A percentile compares a stretch with the other conserved stretches of the same genome.
phyloP scores from a whole-genome alignment of 2,329 filamentous ascomycete species.

The Aotearoamyces nothofagi region DNA sequence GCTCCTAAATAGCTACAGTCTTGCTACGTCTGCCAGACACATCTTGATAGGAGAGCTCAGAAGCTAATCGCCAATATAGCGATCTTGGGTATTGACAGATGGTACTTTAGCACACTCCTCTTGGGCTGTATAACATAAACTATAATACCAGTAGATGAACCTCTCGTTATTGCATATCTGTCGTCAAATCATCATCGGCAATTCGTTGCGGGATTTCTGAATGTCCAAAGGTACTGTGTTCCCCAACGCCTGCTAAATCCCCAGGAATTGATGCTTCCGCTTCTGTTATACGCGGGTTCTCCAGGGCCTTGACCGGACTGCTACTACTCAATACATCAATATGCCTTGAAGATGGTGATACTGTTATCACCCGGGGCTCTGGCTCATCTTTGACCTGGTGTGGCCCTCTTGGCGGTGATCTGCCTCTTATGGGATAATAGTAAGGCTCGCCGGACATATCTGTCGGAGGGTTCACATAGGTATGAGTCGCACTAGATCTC shows the following conservation, averaged over 20 bases:
- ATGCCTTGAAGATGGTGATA: not conserved
- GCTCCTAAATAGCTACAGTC: too few species aligned
- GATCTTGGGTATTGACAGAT: not conserved
- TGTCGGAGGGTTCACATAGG: slow-evolving; percentile 3
- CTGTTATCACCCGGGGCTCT: not conserved
- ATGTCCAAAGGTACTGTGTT: slow-evolving; percentile 1
- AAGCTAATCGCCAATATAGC: not conserved
- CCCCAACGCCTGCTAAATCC: slow-evolving; percentile 1
- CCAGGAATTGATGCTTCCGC: not conserved
- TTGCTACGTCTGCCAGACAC: too few species aligned
- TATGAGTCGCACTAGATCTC: slow-evolving; percentile 4
- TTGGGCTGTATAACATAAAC: not conserved
- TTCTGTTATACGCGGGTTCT: not conserved
- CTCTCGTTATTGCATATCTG: not conserved
- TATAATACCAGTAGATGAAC: not conserved
- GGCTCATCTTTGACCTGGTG: not conserved
- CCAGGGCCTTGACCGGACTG: not conserved
- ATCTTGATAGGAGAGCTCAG: not conserved
- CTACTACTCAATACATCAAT: not conserved
- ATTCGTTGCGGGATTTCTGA: not conserved
- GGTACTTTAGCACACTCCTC: not conserved
- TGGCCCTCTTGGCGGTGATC: slow-evolving; percentile 1
- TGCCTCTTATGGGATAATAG: slow-evolving; percentile 3
- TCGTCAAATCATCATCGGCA: not conserved
- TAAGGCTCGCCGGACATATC: slow-evolving; percentile 5